phyloP scores from a whole-genome alignment of 495 filamentous ascomycete genomes.

The Aeminium ludgeri region DNA sequence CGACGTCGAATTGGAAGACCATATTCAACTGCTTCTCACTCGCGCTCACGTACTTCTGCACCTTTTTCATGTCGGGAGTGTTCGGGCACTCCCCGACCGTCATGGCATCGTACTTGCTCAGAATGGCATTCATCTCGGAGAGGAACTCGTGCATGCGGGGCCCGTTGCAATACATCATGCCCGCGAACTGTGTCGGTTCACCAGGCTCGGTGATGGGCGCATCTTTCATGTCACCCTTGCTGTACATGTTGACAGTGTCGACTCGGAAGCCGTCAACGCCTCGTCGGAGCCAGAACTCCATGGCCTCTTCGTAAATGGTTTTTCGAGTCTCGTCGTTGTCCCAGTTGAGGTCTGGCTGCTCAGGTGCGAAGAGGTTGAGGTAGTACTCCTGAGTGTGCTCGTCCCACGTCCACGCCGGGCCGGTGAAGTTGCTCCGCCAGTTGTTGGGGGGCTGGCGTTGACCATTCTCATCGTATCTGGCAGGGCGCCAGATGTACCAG shows the following conservation, averaged over 20 bases:
- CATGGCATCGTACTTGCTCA: slow-evolving; percentile 10
- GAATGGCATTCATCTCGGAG: slow-evolving; percentile 18
- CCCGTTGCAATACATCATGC: slow-evolving; percentile 19
- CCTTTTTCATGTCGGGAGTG: slow-evolving; percentile 10
- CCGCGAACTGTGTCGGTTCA: slow-evolving; percentile 11
- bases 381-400: slow-evolving; percentile 25
- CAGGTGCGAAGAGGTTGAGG: slow-evolving; percentile 21
- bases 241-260: slow-evolving; percentile 23
- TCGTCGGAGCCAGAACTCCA: slow-evolving; percentile 23
- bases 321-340: slow-evolving; percentile 16
- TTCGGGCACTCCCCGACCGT: slow-evolving; percentile 17
- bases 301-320: slow-evolving; percentile 19
- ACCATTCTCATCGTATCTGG: slow-evolving; percentile 19
- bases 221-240: slow-evolving; percentile 19
- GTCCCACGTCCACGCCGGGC: slow-evolving; percentile 21
- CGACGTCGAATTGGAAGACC: slow-evolving; percentile 23
- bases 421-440: slow-evolving; percentile 19
- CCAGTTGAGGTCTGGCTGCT: slow-evolving; percentile 28
- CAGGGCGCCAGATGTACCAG: slow-evolving; percentile 24
- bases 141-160: slow-evolving; percentile 24
- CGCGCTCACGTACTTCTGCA: slow-evolving; percentile 13
- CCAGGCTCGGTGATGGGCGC: slow-evolving; percentile 19
- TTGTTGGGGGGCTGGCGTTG: slow-evolving; percentile 22
- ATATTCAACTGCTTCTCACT: slow-evolving; percentile 16
- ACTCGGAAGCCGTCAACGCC: slow-evolving; percentile 26